phyloP scores from a whole-genome alignment of 2,329 filamentous ascomycete species.

The Pseudogymnoascus sp. region DNA sequence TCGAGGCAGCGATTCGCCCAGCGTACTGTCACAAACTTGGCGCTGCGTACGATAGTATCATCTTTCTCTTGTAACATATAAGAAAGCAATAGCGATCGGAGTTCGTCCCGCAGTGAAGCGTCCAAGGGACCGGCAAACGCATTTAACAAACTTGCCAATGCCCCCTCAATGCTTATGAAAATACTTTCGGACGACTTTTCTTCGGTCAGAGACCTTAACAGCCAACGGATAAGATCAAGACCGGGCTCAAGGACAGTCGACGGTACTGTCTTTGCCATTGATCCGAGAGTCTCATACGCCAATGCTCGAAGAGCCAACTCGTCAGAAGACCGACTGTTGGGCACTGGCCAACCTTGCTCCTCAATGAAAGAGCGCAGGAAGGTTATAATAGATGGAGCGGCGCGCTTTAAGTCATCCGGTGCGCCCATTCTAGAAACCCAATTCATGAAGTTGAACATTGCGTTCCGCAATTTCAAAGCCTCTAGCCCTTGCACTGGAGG shows the following conservation, averaged over 20 bases:
- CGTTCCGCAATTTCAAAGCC: constrained; percentile 69
- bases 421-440: constrained; percentile 76
- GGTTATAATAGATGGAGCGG: constrained; percentile 62
- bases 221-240: constrained; percentile 60
- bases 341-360: constrained; percentile 73
- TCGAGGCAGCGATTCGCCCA: constrained; percentile 85
- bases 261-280: constrained; percentile 62
- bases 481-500: constrained; percentile 41
- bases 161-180: constrained; percentile 81
- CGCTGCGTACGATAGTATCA: constrained; percentile 56
- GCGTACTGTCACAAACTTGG: constrained; percentile 73
- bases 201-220: constrained; percentile 75
- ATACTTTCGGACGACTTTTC: constrained; percentile 68
- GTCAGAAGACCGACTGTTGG: constrained; percentile 50
- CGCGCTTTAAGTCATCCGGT: constrained; percentile 49
- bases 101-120: constrained; percentile 24
- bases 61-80: constrained; percentile 55
- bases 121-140: constrained; percentile 40
- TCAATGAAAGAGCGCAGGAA: constrained; percentile 68
- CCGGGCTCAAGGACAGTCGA: constrained; percentile 43
- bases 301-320: constrained; percentile 64
- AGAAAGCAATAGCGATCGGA: constrained; percentile 51
- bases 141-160: constrained; percentile 69
- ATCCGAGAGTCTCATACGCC: constrained; percentile 85
- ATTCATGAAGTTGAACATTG: constrained; percentile 78